Conservation (phyloP, 352 stramenopile genomes). For the Globisporangium nodosum region DNA sequence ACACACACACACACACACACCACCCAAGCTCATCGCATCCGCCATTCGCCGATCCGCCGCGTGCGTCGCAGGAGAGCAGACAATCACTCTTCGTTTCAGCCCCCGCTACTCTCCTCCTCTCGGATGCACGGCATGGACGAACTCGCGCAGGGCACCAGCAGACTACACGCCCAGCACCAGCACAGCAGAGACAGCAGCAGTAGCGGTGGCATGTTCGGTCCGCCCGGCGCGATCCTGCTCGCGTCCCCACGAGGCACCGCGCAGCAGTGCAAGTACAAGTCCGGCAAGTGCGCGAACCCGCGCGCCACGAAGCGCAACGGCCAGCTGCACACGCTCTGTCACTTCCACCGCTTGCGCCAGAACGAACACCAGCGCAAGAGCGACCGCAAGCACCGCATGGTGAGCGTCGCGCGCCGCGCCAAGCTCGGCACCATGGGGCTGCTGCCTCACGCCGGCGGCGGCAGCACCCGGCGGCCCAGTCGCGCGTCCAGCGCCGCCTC, state of each 20-base stretch:
- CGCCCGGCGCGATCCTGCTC: conserved; percentile 4
- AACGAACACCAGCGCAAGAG: conserved; percentile 87
- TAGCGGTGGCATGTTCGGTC: not conserved
- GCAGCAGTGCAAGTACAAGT: conserved; percentile 85
- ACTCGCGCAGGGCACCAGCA: conserved; percentile 3
- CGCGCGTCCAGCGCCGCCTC: conserved; percentile 9
- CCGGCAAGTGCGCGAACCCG: conserved; percentile 76
- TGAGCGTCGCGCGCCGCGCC: conserved; percentile 61
- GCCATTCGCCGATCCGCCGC: not conserved
- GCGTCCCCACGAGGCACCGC: conserved; percentile 37
- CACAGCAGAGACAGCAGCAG: conserved; percentile 1
- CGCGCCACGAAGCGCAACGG: conserved; percentile 83
- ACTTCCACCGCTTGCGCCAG: conserved; percentile 79
- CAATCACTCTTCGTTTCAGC: not conserved
- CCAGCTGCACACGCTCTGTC: conserved; percentile 77
- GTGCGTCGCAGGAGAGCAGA: not conserved
- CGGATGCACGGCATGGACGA: not conserved
- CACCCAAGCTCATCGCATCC: too few relatives aligned
- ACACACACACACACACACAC: too few relatives aligned
- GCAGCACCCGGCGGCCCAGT: not conserved
- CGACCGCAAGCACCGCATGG: conserved; percentile 83
- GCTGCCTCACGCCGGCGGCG: conserved; percentile 8
- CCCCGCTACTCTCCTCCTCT: not conserved
- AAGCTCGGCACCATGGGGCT: conserved; percentile 67
- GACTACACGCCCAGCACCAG: not conserved